Conservation (phyloP, 441 rosid genomes). For the Cnidoscolus chayamansa region DNA sequence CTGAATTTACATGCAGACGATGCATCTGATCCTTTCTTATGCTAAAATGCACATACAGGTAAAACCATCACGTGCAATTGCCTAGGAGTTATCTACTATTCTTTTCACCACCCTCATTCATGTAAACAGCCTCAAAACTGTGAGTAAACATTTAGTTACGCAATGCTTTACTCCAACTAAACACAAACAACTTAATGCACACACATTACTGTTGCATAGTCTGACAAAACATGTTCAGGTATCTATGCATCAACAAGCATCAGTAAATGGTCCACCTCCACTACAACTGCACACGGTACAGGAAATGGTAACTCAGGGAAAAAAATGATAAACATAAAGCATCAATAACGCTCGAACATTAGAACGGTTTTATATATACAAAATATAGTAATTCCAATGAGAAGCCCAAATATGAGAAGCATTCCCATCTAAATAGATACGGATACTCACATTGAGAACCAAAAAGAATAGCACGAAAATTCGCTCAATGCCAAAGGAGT, state of each 20-base stretch:
- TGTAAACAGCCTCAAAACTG: too few relatives aligned
- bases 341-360: not conserved
- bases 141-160: too few relatives aligned
- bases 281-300: not conserved
- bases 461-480: not conserved
- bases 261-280: not conserved
- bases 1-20: too few relatives aligned
- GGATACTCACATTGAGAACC: constrained; percentile 10
- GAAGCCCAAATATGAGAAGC: not conserved
- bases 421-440: not conserved
- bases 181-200: not conserved
- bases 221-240: too few relatives aligned
- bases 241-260: not conserved
- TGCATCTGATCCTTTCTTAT: too few relatives aligned
- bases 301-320: not conserved
- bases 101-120: too few relatives aligned
- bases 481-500: not conserved
- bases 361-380: not conserved
- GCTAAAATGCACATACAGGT: too few relatives aligned
- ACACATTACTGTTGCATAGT: too few relatives aligned
- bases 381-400: not conserved
- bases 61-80: too few relatives aligned
- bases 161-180: too few relatives aligned
- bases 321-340: not conserved
- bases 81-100: too few relatives aligned